Conservation (phyloP, 345 rosid species). For the Reutealis trisperma region DNA sequence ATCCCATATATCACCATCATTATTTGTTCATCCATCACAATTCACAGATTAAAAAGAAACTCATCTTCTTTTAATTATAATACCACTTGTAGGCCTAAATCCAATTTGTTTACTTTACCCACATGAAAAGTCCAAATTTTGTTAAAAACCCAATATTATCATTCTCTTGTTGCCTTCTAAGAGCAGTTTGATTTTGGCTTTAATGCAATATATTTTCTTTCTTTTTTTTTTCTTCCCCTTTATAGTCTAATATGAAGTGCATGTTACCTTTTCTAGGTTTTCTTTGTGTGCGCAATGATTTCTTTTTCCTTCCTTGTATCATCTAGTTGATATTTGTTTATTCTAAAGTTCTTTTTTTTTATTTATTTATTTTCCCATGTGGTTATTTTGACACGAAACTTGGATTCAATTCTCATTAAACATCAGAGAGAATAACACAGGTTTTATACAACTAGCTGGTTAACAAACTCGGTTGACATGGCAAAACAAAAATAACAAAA, state of each 20-base stretch:
- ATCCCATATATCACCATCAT: constrained; percentile 44
- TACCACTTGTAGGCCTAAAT: constrained; percentile 2
- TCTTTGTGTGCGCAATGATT: constrained; percentile 36
- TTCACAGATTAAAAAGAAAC: constrained; percentile 26
- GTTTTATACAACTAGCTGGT: too few relatives aligned
- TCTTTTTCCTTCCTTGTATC: constrained; percentile 28
- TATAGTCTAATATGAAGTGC: constrained; percentile 19
- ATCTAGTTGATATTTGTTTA: constrained; percentile 27
- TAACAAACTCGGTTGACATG: too few relatives aligned
- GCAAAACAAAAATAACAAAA: too few relatives aligned
- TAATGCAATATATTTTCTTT: too few relatives aligned
- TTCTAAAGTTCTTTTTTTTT: constrained; percentile 10
- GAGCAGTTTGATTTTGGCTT: constrained; percentile 14
- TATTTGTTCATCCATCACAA: constrained; percentile 20
- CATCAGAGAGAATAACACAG: too few relatives aligned
- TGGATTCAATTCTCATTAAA: too few relatives aligned
- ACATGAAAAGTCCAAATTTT: constrained; percentile 19
- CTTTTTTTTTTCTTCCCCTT: too few relatives aligned
- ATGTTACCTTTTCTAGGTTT: constrained; percentile 29
- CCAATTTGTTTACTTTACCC: constrained; percentile 25
- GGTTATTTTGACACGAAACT: too few relatives aligned
- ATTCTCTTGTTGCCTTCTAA: constrained; percentile 26
- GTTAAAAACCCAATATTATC: constrained; percentile 11
- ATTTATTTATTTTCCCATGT: constrained; percentile 20
- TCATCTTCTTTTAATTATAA: constrained; percentile 20